Evolutionary conservation across 139 green algal species (phyloP), one percentile per base, ranked within the genome.

Genomic region (Micractinium conductrix): DNA sequence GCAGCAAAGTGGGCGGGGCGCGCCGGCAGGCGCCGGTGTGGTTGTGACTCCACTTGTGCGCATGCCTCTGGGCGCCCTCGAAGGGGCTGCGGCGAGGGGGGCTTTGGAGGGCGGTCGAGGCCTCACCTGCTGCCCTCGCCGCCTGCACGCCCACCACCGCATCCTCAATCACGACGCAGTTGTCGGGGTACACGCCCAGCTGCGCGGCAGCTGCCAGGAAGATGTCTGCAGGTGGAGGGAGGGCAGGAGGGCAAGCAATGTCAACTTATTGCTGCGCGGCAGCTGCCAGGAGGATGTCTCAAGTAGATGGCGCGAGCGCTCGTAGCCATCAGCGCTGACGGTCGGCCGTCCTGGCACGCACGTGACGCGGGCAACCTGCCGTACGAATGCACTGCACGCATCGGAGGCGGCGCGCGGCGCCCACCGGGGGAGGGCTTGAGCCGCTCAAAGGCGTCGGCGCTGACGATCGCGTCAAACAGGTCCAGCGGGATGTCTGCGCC

Each of bases 161-260:
- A 74, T 96, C 93, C 75, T 96, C 93, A 6, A 96, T 91, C 55
- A 96, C 93, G 55, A 96, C 93, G 74, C 93, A 96, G 38, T 81
- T 78, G 19, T 45, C 26, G 2, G 93, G 86, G 19, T 70, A 22
- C 30, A 94, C 83, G 1, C 93, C 93, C 30, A 96, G 80, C 35
- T 85, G 14, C 1, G 26, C 21, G 9, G 93, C 84, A 58, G 93
- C 93, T 16, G 91, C 88, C 55, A 95, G 84, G 74, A 95, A 95
- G 79, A 96, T 94, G 89, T 96, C 93, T 38, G 93, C 35, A 63
- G 26, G 17, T 10, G 24, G 50, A 45, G 3, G 50, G 26, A n/a
- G 58, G 21, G 58, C 58, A 67, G 58, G 16, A 33, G 58, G 17
- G 22, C 22, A 14, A 67, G 58, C 58, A 67, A 19, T n/a, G n/a